A percentile compares a stretch with the other conserved stretches of the same genome.
phyloP scores from a whole-genome alignment of 2,329 filamentous ascomycete genomes.

The Hypomyces perniciosus region DNA sequence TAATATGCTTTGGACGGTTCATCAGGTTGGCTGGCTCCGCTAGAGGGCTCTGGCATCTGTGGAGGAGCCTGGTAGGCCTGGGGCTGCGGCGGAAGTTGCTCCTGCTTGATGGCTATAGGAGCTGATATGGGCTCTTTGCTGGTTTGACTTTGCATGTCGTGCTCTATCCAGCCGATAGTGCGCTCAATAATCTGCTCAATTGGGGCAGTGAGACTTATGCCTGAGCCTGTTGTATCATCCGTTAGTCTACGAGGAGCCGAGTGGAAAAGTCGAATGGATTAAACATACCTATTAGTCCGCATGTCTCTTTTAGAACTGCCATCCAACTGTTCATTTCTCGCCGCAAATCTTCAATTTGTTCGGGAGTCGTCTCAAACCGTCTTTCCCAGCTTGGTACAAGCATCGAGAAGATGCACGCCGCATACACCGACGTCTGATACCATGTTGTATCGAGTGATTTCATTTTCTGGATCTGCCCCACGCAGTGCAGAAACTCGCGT shows the following conservation, averaged over 20 bases:
- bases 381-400: conserved; percentile 65
- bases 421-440: conserved; percentile 67
- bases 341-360: conserved; percentile 54
- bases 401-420: conserved; percentile 67
- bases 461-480: conserved; percentile 53
- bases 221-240: conserved; percentile 33
- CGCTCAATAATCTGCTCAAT: conserved; percentile 44
- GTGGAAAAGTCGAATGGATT: no score
- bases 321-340: conserved; percentile 66
- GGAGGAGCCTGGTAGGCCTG: conserved; percentile 19
- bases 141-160: conserved; percentile 36
- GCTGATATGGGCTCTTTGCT: conserved; percentile 14
- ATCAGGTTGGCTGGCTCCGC: conserved; percentile 16
- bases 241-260: neutral
- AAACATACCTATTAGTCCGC: conserved; percentile 57
- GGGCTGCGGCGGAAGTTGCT: conserved; percentile 27
- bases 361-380: conserved; percentile 50
- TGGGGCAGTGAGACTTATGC: conserved; percentile 16
- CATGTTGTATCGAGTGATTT: conserved; percentile 73
- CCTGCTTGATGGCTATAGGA: conserved; percentile 31
- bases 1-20: conserved; percentile 26
- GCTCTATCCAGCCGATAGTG: conserved; percentile 48
- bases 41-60: conserved; percentile 15
- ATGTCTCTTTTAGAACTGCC: conserved; percentile 60
- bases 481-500: conserved; percentile 55